Evolutionary conservation across 2,329 filamentous ascomycete genomes (phyloP), one percentile per base, ranked within the genome.

Genomic region (Endothia cerciana): DNA sequence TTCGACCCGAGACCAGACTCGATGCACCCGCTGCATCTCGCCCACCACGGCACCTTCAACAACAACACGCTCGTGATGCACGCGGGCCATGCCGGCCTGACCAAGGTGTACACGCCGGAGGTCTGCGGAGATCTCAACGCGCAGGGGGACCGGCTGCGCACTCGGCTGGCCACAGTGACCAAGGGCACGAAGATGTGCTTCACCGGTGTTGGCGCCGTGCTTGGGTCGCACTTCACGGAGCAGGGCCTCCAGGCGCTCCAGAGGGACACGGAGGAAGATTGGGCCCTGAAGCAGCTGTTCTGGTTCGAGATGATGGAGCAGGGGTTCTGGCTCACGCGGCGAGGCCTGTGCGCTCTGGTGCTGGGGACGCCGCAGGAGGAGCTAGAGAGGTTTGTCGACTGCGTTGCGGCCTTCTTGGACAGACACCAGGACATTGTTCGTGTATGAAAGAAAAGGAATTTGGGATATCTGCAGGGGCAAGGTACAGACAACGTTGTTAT

Each of bases 41-140:
- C 78, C 0, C 87, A 90, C 70, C 85, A 87, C 0, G 88, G 88
- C 1, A 90, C 88, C 0, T 90, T 89, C 74, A 90, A 90, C 73
- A 91, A 91, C 72, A 91, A 91, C 73, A 70, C 81, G 1, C 75
- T 89, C 7, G 83, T 83, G 1, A 90, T 89, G 80, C 77, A 80
- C 30, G 84, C 85, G 8, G 88, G 87, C 3, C 68, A 79, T 60
- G 74, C 74, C 4, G 79, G 76, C 0, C 71, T 81, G 5, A 74
- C 73, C 2, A 70, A 75, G 41, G 65, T 81, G 0, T 80, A 76
- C 53, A 76, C 78, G 0, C 71, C 74, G 4, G 72, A 75, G 4
- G 72, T 73, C 2, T 76, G 76, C 19, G 57, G 60, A 1, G 69
- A 65, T 3, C 76, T 79, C 64, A 79, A 76, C 10, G 69, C 68